Evolutionary conservation across 1,284 basidiomycete species (phyloP), one percentile per base, ranked within the genome.

Genomic region (Xerocomus nothofagi): DNA sequence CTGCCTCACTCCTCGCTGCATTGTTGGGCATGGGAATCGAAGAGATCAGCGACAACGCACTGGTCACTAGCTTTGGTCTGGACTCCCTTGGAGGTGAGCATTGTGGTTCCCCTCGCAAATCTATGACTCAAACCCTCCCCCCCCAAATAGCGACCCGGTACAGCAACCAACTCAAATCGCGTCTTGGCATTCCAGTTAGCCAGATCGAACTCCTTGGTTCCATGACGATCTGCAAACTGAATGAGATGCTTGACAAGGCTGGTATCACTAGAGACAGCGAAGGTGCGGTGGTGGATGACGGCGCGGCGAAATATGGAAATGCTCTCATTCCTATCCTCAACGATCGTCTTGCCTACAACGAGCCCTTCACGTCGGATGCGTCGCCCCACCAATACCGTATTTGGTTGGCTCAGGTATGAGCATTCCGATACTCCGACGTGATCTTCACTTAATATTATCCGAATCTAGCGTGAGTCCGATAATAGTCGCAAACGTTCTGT

Each of bases 361-460:
- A 67, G 29, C 61, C 63, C 3, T 67, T 65, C 42, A 63, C 53
- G 15, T 30, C 65, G 0, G 62, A 64, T 18, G 65, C 61, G 6
- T 67, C 65, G 3, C 56, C 65, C 1, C 61, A 67, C 34, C 65
- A 64, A 29, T 67, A 67, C 39, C 63, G 61, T 4, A 67, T 64
- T 23, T 64, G 62, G 65, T 44, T 64, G 24, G 63, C 62, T 23
- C 61, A 64, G 54, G 62, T 67, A 47, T 17, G 56, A n/a, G 3
- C 23, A 15, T 34, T 30, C 2, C n/a, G 1, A 8, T 31, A 10
- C n/a, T 43, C 6, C 1, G 12, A 7, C 14, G 18, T 20, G 32
- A 38, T 30, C 15, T n/a, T 30, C 17, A 17, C 23, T 44, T 2
- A 42, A 37, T 12, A 18, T 11, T 12, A 18, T 11, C 17, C 12